Base-by-base conservation (phyloP, 768 basidiomycete genomes). In the Chiua virens region DNA sequence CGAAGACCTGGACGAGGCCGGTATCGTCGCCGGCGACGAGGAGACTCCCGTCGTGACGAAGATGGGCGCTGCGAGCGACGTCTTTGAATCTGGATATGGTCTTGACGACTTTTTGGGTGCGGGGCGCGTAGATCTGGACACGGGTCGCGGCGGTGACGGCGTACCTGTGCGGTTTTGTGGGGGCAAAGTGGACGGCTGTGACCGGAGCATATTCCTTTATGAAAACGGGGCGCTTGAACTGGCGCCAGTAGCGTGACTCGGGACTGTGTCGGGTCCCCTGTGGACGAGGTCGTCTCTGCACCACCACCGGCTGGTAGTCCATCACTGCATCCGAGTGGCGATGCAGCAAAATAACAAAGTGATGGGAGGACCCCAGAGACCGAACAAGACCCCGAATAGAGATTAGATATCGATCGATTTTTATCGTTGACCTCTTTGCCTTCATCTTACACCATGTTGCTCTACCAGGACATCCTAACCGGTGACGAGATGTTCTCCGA, bases 21-120 rank as follows among this genome's bases (percentile, higher is more conserved):
- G 86, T 88, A 67, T 98, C 97, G 62, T 98, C 94, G 48, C 92
- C 96, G 0, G 95, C 97, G 0, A 97, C 88, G 8, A 98, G 81
- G 34, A 99, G 81, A 66, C 96, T 98, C 18, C 97, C 97, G 70
- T 99, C 97, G 43, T 78, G 80, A 45, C 97, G 83, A 49, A 99
- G 93, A 60, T 81, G 80, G 4, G 89, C 97, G 59, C 89, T 87
- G 52, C 94, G 77, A 1, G 96, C 94, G 32, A 95, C 87, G 64
- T 98, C 97, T 69, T 97, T 98, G 75, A 99, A 99, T 35, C 97
- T 79, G 25, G 95, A 89, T 50, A 99, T 92, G 3, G 92, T 96
- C 78, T 98, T 98, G 15, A 86, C 90, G 48, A 98, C 84, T 70
- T 94, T 95, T 71, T 98, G 95, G 4, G 96, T 98, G 47, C 92